A percentile compares a stretch with the other conserved stretches of the same genome.
Conservation (phyloP, 1,284 basidiomycete genomes). For the Anthracocystis walkeri region DNA sequence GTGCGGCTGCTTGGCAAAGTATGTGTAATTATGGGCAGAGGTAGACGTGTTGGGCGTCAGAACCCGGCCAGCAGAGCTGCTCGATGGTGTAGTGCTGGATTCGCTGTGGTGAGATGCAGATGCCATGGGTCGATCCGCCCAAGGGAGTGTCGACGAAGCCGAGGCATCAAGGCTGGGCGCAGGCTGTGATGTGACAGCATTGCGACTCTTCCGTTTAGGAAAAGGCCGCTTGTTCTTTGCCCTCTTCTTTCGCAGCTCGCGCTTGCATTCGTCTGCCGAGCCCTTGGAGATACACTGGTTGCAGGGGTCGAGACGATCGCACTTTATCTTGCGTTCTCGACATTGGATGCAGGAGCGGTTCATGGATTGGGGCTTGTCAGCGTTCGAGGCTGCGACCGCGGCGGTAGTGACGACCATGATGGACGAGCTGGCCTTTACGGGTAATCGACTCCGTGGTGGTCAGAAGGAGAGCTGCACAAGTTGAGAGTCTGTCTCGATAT, state of each 20-base stretch:
- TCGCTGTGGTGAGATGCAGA: conserved; percentile 29
- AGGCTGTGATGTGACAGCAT: background rate
- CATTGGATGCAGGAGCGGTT: conserved; percentile 51
- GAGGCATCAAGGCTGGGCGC: background rate
- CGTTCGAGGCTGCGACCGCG: background rate
- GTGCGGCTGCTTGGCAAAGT: conserved; percentile 1
- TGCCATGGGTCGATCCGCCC: conserved; percentile 24
- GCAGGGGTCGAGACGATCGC: conserved; percentile 45
- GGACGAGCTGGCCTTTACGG: background rate
- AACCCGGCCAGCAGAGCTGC: conserved; percentile 21
- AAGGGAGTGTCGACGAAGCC: background rate
- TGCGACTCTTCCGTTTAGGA: conserved; percentile 33
- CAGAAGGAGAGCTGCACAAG: background rate
- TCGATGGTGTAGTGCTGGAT: conserved; percentile 15
- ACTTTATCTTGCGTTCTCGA: conserved; percentile 49
- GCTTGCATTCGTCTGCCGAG: conserved; percentile 29
- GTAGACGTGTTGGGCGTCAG: conserved; percentile 37
- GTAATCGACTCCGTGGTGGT: background rate
- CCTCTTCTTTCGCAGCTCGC: conserved; percentile 46
- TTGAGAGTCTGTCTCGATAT: background rate
- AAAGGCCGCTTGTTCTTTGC: conserved; percentile 47
- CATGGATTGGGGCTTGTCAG: conserved; percentile 21
- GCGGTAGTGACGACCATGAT: conserved; percentile 14
- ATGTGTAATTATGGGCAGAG: conserved; percentile 13
- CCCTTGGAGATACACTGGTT: conserved; percentile 37